Base-by-base conservation (phyloP, 2,329 filamentous ascomycete genomes). In the Fusarium sp. region DNA sequence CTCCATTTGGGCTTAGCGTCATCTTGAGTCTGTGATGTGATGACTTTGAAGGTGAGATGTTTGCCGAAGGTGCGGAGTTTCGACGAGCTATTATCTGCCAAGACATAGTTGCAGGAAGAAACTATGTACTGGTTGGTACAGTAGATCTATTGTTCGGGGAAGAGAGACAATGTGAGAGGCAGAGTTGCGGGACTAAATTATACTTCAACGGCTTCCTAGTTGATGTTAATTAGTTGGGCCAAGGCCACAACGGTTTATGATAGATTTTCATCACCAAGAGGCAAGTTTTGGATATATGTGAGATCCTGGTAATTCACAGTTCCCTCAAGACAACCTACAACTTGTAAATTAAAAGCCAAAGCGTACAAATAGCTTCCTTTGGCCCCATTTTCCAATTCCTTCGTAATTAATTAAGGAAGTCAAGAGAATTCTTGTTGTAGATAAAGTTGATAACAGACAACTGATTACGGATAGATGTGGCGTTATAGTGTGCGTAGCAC, bases 21-120 rank as follows among this genome's bases (percentile, higher is more conserved):
- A 25, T 39, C 46, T 56, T 18, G 29, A 50, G 31, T 40, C 46
- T 58, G 14, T 31, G 14, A 53, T 14, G 25, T 59, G 31, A 61
- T 37, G 21, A 54, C 61, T 64, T 39, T 29, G 25, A 56, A 41
- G 39, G 43, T 48, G 56, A 46, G 36, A 52, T 45, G 61, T 63
- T 69, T 49, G 61, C 65, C 65, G 51, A 68, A 23, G 46, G 43
- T 51, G 65, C 61, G 42, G 51, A 69, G 47, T 47, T 36, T 39
- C 27, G 23, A 27, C 49, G 29, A 48, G 25, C 41, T 48, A 65
- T 60, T 21, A 21, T 23, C 31, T 50, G 23, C 23, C 42, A 31
- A 35, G 25, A 15, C 29, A 25, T 43, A 35, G 33, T 25, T 52
- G 25, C 36, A 46, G 25, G 29, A 29, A 20, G 25, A 43, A 31